phyloP scores from a whole-genome alignment of 169 alveolate species.

The Plasmodium chabaudi region DNA sequence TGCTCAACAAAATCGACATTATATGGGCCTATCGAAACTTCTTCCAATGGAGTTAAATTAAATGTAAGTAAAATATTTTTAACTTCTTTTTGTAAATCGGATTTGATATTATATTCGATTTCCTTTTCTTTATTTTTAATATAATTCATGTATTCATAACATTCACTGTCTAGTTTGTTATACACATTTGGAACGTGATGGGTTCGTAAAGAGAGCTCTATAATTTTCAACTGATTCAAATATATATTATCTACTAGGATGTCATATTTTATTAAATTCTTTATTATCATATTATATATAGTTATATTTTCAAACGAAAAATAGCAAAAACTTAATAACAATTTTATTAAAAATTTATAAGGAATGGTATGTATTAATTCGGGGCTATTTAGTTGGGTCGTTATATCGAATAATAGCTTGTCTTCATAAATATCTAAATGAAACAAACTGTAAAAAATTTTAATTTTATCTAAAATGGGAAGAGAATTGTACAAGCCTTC shows the following conservation, averaged over 20 bases:
- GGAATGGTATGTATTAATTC: constrained; percentile 5
- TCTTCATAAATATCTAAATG: constrained; percentile 57
- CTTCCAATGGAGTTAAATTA: constrained; percentile 28
- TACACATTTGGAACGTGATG: constrained; percentile 71
- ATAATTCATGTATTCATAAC: constrained; percentile 35
- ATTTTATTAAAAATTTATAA: constrained; percentile 26
- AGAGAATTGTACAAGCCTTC: neutral
- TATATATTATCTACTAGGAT: constrained; percentile 49
- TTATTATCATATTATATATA: constrained; percentile 52
- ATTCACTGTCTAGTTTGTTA: constrained; percentile 24
- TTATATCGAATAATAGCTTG: constrained; percentile 3
- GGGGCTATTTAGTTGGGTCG: neutral
- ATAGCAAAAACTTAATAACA: constrained; percentile 38
- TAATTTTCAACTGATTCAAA: constrained; percentile 60
- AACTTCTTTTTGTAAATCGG: constrained; percentile 44
- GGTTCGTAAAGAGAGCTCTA: constrained; percentile 55
- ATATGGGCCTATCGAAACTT: constrained; percentile 62
- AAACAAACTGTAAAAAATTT: constrained; percentile 33
- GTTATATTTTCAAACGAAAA: constrained; percentile 27
- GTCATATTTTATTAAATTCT: constrained; percentile 63
- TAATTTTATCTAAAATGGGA: constrained; percentile 18
- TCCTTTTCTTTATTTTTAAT: constrained; percentile 37
- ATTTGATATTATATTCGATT: constrained; percentile 37
- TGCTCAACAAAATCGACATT: constrained; percentile 55
- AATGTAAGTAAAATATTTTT: constrained; percentile 37